Base-by-base conservation (phyloP, 1,284 basidiomycete genomes). In the Puccinia polysora region DNA sequence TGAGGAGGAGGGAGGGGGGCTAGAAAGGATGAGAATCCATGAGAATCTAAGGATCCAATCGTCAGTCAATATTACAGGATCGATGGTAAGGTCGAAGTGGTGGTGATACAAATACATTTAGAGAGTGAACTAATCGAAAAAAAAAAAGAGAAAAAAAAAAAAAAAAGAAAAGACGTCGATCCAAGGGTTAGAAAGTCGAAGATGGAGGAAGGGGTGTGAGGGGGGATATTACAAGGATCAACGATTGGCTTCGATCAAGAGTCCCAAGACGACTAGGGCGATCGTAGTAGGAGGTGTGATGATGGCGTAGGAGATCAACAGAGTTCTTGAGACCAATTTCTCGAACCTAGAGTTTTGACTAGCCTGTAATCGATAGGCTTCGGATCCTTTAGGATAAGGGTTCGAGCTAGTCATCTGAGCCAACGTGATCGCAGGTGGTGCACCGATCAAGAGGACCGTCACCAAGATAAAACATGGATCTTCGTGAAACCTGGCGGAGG, bases 301-400 rank as follows among this genome's bases (percentile, higher is more conserved):
- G 60, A 79, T 53, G 10, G 76, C 78, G 64, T 79, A 79, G 23
- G 74, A 74, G n/a, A 76, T 59, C 55, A 79, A 76, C 2, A 79
- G 60, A 15, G 78, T 78, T 43, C 73, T 74, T 20, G 76, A 75
- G 45, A 77, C 52, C 10, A 76, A 56, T 18, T 72, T 64, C 55
- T 75, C 74, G 38, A 76, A 74, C 10, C 72, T 65, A 28, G 63
- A 32, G 23, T 63, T 71, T 58, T 58, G 49, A 25, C 45, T 15
- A n/a, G 63, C 60, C 52, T 65, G 59, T 1, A 58, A 36, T n/a
- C 30, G 28, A 32, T 36, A 59, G 20, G 50, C 43, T 36, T 67
- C 49, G 4, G 63, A 38, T 68, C 34, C 77, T 64, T 7, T 63
- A 58, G 72, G 74, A 71, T 47, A 77, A 73, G 5, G 68, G 64